A percentile compares a stretch with the other conserved stretches of the same genome.
These are phyloP conservation scores for Cryptococcus amylolentus DNA, from an alignment of 1,284 basidiomycete species.

Conservation along the genomic window DNA sequence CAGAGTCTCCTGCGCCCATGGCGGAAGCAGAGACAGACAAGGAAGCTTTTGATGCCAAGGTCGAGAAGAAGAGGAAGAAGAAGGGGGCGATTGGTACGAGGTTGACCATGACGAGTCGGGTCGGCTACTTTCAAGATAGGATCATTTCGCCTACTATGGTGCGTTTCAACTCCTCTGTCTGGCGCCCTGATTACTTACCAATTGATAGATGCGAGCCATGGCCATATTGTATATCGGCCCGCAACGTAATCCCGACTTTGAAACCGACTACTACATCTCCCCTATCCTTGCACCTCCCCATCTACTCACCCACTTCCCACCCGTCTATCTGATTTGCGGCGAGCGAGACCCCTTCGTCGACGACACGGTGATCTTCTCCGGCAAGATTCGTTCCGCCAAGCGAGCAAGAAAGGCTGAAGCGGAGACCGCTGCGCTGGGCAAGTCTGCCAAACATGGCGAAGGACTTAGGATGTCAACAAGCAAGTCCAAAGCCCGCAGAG, in stretches of 20 bases:
- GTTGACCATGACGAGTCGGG: conserved; percentile 92
- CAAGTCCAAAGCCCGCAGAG: conserved; percentile 40
- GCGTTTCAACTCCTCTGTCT: conserved; percentile 37
- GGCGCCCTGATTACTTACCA: conserved; percentile 2
- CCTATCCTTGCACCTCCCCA: conserved; percentile 82
- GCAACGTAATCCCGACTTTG: conserved; percentile 84
- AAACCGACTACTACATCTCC: conserved; percentile 90
- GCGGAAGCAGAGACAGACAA: conserved; percentile 8
- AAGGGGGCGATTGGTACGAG: conserved; percentile 68
- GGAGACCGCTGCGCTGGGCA: conserved; percentile 33
- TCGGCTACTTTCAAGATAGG: conserved; percentile 89
- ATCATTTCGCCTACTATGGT: conserved; percentile 90
- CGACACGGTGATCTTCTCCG: conserved; percentile 89
- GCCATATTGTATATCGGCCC: conserved; percentile 95
- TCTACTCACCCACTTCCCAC: conserved; percentile 87
- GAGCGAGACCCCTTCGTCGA: conserved; percentile 97
- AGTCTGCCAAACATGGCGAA: conserved; percentile 47
- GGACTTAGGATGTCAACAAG: conserved; percentile 50
- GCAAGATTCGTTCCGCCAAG: conserved; percentile 87
- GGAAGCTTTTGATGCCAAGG: conserved; percentile 18
- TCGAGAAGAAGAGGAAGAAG: conserved; percentile 30
- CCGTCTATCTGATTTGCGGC: conserved; percentile 84
- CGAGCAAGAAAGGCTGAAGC: conserved; percentile 66
- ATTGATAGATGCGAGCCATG: conserved; percentile 88
- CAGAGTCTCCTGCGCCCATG: conserved; percentile 11